phyloP scores from a whole-genome alignment of 768 basidiomycete species.

The Astraeus odoratus region DNA sequence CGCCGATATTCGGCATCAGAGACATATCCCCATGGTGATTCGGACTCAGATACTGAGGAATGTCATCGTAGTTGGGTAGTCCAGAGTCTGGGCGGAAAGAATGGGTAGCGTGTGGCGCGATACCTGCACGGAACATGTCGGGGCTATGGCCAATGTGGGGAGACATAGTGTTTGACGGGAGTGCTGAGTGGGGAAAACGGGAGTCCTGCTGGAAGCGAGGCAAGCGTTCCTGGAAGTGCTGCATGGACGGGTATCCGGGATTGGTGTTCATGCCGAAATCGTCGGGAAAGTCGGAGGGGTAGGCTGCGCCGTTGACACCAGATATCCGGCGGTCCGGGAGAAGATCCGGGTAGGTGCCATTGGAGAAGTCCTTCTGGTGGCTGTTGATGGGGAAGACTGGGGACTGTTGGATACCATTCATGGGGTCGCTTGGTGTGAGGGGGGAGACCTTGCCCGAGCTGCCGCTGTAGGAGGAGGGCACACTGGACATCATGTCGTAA shows the following conservation, averaged over 20 bases:
- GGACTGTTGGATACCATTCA: constrained; percentile 48
- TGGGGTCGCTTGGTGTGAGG: constrained; percentile 61
- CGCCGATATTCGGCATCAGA: constrained; percentile 57
- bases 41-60: constrained; percentile 48
- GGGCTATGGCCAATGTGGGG: constrained; percentile 45
- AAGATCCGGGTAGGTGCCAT: constrained; percentile 50
- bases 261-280: constrained; percentile 49
- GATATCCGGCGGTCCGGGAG: constrained; percentile 54
- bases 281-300: constrained; percentile 56
- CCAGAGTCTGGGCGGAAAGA: constrained; percentile 47
- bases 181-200: constrained; percentile 41
- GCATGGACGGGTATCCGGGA: constrained; percentile 44
- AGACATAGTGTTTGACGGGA: constrained; percentile 34
- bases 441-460: constrained; percentile 73
- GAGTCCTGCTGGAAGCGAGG: constrained; percentile 48
- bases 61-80: constrained; percentile 49
- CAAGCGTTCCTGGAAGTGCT: constrained; percentile 54
- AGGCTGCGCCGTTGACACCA: constrained; percentile 36
- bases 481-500: constrained; percentile 60
- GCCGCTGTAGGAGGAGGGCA: constrained; percentile 50
- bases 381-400: constrained; percentile 40
- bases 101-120: constrained; percentile 67
- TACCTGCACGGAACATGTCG: constrained; percentile 54
- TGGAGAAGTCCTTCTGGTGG: constrained; percentile 50
- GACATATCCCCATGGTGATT: constrained; percentile 49